Evolutionary conservation across 2,329 filamentous ascomycete genomes (phyloP), one percentile per base, ranked within the genome.

Genomic region (Trichophaea hybrida): DNA sequence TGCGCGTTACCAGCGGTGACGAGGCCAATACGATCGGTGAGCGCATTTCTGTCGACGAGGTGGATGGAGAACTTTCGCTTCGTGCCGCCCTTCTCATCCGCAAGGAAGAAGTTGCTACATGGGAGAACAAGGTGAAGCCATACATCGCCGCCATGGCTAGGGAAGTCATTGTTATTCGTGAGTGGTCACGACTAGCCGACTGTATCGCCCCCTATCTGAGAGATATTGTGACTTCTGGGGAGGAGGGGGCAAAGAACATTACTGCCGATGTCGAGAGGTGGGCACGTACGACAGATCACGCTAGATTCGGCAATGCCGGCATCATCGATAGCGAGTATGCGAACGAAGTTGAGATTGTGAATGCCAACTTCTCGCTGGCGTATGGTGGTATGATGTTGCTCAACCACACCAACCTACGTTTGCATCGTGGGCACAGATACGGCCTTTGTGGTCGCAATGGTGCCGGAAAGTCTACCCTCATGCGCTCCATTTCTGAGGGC

Each of bases 341-440:
- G 62, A 90, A 89, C 61, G 93, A 98, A 74, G 78, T 85, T 24
- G 93, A 97, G 74, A 95, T 98, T 70, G 93, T 98, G 71, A 97
- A 98, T 69, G 91, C 93, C 50, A 86, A 93, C 71, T 98, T 98
- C 76, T 98, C 93, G 17, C 81, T 98, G 31, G 93, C 90, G 52
- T 98, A 98, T 70, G 93, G 93, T 72, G 93, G 93, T 69, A 97
- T 96, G 90, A 81, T 98, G 66, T 77, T 98, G 63, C 80, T 98
- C 24, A 96, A 89, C 4, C 93, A 97, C 75, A 96, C 93, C 66
- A 97, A 96, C 72, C 78, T 98, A 48, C 84, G 89, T 46, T 82
- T 98, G 6, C 80, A 97, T 69, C 96, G 97, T 77, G 93, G 93
- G 59, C 93, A 97, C 74, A 85, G 93, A 61, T 98, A 98, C 71